Evolutionary conservation across 2,329 filamentous ascomycete species (phyloP).

Genomic region (Cladosporium velox): DNA sequence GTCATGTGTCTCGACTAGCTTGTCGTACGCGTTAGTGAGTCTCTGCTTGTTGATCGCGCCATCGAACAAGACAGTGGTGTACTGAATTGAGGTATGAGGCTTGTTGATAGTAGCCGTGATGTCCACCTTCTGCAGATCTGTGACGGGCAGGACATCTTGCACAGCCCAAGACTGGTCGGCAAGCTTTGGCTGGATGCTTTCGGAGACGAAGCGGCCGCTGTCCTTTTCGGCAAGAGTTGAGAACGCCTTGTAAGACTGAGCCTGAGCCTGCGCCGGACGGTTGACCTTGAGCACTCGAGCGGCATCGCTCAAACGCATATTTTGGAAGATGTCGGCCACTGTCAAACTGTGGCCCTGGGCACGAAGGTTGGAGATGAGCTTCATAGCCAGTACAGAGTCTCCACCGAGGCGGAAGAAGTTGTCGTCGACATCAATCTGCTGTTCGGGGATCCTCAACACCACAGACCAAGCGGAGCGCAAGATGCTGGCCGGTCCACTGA

Average conservation of each 20-base stretch:
- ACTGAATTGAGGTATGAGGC: constrained; percentile 64
- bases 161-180: constrained; percentile 38
- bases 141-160: constrained; percentile 34
- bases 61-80: constrained; percentile 65
- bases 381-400: constrained; percentile 64
- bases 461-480: constrained; percentile 51
- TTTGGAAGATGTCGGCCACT: constrained; percentile 47
- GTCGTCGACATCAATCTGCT: constrained; percentile 55
- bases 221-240: constrained; percentile 50
- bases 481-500: constrained; percentile 41
- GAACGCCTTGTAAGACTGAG: constrained; percentile 49
- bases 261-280: constrained; percentile 26
- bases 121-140: constrained; percentile 32
- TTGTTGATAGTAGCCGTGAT: constrained; percentile 59
- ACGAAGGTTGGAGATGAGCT: constrained; percentile 51
- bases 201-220: constrained; percentile 48
- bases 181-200: constrained; percentile 55
- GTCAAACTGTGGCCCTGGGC: constrained; percentile 40
- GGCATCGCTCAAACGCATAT: constrained; percentile 48
- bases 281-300: constrained; percentile 52
- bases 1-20: constrained; percentile 54
- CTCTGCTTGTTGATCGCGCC: constrained; percentile 51
- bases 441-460: constrained; percentile 48
- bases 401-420: constrained; percentile 64
- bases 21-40: constrained; percentile 53